Evolutionary conservation across 345 rosid genomes (phyloP).

Genomic region (Noccaea caerulescens): DNA sequence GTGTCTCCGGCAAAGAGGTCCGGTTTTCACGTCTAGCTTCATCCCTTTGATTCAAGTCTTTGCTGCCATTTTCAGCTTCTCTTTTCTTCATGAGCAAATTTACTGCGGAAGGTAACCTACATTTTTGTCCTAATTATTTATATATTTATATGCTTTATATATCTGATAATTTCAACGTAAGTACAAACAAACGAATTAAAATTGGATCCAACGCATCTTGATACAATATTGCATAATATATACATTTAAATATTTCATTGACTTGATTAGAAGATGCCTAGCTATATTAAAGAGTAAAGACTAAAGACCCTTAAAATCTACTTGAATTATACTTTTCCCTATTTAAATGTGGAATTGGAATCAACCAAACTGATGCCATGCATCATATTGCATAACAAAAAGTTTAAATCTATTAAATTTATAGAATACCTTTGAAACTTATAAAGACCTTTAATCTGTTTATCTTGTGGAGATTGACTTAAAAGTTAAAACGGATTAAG

Average conservation of each 20-base stretch:
- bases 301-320: no score
- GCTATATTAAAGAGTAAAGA: neutral
- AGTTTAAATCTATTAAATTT: neutral
- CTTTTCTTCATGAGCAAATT: slow-evolving; percentile 66
- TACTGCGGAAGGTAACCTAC: slow-evolving; percentile 69
- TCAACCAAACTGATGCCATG: slow-evolving; percentile 4
- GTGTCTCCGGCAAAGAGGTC: slow-evolving; percentile 80
- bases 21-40: slow-evolving; percentile 80
- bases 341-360: slow-evolving; percentile 12
- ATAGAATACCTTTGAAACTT: neutral
- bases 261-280: slow-evolving; percentile 21
- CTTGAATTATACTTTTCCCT: no score
- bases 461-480: neutral
- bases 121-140: neutral
- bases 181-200: slow-evolving; percentile 7
- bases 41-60: slow-evolving; percentile 70
- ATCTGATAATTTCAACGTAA: neutral
- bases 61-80: slow-evolving; percentile 67
- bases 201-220: slow-evolving; percentile 10
- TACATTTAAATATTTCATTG: neutral
- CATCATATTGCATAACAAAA: neutral
- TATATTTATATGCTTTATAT: slow-evolving; percentile 8
- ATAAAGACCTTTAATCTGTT: neutral
- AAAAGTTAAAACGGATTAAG: neutral
- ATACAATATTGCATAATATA: neutral